Base-by-base conservation (phyloP, 129 eudicot species). In the Artemisia tridentata region DNA sequence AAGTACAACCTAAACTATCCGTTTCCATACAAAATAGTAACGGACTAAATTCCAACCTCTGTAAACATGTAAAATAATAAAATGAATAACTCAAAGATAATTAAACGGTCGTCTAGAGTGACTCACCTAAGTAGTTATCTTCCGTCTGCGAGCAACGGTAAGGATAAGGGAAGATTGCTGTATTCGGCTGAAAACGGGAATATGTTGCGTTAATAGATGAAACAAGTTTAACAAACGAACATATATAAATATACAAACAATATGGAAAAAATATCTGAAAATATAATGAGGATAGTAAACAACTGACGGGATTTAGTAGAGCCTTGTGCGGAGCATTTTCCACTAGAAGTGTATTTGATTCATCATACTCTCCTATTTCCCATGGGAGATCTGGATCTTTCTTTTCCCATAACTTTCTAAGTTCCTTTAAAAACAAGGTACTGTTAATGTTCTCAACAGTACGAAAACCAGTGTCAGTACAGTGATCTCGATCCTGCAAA, bases 281-380 rank as follows among this genome's bases (percentile, higher is more conserved):
- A 12, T 52, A 18, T 17, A 50, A 51, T 19, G 57, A 25, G 14
- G 10, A 38, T 38, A 6, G 10, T 0, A 18, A 58, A 48, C 11
- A n/a, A 76, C 84, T 84, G 47, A 90, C 96, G 7, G 96, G 96
- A 78, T 90, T 90, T 59, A 81, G 65, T 45, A 88, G 58, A 72
- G 95, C 90, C 65, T 82, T 88, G 74, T 75, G 65, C 5, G 95
- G 88, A 53, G 86, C 72, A 82, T 69, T 81, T 49, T 85, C 95
- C 41, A 88, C 17, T 27, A 88, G 25, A 68, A 88, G 84, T 17
- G 95, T 88, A 65, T 88, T 84, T 68, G 88, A 67, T 72, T 82
- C 95, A 67, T 84, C 79, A 66, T 82, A 84, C 17, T 77, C 87
- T 58, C 90, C 95, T 67, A 27, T 67, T 11, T 80, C 63, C 95